Conservation (phyloP, 2,329 filamentous ascomycete species). For the Metarhizium rileyi region DNA sequence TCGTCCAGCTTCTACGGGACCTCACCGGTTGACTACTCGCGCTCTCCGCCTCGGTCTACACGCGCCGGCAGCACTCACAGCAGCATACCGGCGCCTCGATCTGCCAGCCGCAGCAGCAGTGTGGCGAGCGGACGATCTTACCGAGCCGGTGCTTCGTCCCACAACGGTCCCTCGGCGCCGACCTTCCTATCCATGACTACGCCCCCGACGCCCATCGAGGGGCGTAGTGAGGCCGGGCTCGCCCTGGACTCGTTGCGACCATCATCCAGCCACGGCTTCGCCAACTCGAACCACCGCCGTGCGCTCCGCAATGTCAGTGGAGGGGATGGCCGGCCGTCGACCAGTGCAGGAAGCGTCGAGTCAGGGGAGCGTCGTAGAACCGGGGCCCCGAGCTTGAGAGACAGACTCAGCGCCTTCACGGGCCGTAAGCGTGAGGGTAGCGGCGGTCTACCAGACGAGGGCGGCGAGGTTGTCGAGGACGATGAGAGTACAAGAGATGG, state of each 20-base stretch:
- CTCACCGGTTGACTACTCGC: constrained; percentile 47
- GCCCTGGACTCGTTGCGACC: constrained; percentile 23
- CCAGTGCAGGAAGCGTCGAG: constrained; percentile 21
- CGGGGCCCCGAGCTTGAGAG: constrained; percentile 22
- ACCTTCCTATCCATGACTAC: constrained; percentile 36
- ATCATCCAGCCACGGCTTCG: constrained; percentile 21
- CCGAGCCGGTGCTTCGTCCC: constrained; percentile 21
- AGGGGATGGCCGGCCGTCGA: constrained; percentile 18
- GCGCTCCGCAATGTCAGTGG: constrained; percentile 9
- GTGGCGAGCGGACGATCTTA: constrained; percentile 37
- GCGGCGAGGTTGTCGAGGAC: constrained; percentile 14
- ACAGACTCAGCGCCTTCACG: constrained; percentile 26
- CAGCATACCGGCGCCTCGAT: constrained; percentile 34
- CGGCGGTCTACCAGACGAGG: constrained; percentile 8
- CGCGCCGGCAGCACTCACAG: constrained; percentile 35
- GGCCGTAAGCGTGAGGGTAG: constrained; percentile 17
- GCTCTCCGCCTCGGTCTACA: constrained; percentile 46
- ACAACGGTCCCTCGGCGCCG: constrained; percentile 22
- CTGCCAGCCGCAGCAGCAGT: constrained; percentile 44
- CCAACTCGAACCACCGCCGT: constrained; percentile 12
- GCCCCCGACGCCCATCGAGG: constrained; percentile 32
- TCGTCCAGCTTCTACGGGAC: constrained; percentile 44
- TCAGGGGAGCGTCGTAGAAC: constrained; percentile 17
- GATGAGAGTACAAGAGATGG: constrained; percentile 10
- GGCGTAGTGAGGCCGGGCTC: constrained; percentile 13